A percentile compares a stretch with the other conserved stretches of the same genome.
Evolutionary conservation across 768 basidiomycete genomes (phyloP).

Genomic region (Coprinopsis strossmayeri): DNA sequence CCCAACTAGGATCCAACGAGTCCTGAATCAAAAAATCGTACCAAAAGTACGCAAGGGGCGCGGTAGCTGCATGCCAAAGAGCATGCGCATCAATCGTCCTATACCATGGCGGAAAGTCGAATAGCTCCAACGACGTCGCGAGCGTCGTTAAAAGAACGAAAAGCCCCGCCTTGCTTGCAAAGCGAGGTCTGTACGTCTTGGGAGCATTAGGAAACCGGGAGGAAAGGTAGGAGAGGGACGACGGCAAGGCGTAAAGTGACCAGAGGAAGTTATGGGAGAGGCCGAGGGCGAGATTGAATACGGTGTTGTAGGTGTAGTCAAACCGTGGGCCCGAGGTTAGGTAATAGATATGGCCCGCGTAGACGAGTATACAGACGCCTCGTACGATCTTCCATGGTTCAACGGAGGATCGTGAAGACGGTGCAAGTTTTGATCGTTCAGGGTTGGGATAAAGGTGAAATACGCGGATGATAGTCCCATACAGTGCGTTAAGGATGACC

Average conservation of each 20-base stretch:
- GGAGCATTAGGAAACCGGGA: slow-evolving; percentile 47
- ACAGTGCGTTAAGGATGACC: slow-evolving; percentile 77
- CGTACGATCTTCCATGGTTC: slow-evolving; percentile 31
- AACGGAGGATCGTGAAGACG: slow-evolving; percentile 12
- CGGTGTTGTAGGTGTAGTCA: slow-evolving; percentile 92
- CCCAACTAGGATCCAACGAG: slow-evolving; percentile 65
- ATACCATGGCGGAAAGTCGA: slow-evolving; percentile 84
- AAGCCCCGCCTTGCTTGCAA: slow-evolving; percentile 44
- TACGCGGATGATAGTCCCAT: slow-evolving; percentile 68
- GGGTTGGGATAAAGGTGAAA: slow-evolving; percentile 62
- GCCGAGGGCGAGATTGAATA: slow-evolving; percentile 74
- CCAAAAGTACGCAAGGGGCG: slow-evolving; percentile 72
- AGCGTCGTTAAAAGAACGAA: slow-evolving; percentile 67
- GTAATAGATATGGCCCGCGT: slow-evolving; percentile 72
- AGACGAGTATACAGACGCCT: slow-evolving; percentile 46
- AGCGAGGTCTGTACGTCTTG: slow-evolving; percentile 51
- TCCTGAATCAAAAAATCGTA: slow-evolving; percentile 80
- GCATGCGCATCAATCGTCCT: slow-evolving; percentile 84
- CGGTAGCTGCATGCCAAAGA: slow-evolving; percentile 88
- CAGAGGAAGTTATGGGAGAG: slow-evolving; percentile 77
- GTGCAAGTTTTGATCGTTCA: slow-evolving; percentile 19
- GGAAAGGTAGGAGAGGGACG: slow-evolving; percentile 36
- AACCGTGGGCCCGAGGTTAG: slow-evolving; percentile 71
- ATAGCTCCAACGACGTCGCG: slow-evolving; percentile 76
- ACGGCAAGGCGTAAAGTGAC: slow-evolving; percentile 63